A percentile compares a stretch with the other conserved stretches of the same genome.
Conservation (phyloP, 306 rosid genomes). For the Sicyos edulis region DNA sequence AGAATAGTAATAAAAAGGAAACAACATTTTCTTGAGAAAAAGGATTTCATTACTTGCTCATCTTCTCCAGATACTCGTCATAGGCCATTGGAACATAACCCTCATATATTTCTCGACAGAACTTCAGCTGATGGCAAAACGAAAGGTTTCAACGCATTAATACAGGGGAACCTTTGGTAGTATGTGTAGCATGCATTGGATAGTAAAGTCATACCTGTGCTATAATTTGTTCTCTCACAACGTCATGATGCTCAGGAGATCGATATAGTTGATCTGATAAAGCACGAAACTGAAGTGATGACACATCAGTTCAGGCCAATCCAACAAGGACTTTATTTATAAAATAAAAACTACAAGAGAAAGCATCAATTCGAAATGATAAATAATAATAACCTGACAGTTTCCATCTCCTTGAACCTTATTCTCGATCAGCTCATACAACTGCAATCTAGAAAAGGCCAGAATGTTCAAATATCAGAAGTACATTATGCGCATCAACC, state of each 20-base stretch:
- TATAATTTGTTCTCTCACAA: conserved; percentile 75
- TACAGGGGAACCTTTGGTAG: not conserved
- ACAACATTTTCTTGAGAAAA: not conserved
- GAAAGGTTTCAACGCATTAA: not conserved
- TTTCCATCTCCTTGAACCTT: conserved; percentile 93
- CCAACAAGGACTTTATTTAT: not conserved
- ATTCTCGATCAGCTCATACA: conserved; percentile 77
- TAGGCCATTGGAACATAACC: conserved; percentile 88
- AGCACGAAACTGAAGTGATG: conserved; percentile 74
- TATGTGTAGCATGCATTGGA: not conserved
- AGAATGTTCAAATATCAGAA: conserved; percentile 28
- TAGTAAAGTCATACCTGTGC: conserved; percentile 46
- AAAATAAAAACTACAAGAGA: not conserved
- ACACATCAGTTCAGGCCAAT: conserved; percentile 19
- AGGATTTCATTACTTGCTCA: conserved; percentile 54
- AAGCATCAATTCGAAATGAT: not conserved
- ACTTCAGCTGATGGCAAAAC: conserved; percentile 47
- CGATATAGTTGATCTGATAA: conserved; percentile 93
- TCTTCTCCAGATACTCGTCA: conserved; percentile 68
- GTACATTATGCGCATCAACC: too few species aligned
- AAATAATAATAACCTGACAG: conserved; percentile 73
- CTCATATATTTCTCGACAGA: conserved; percentile 43
- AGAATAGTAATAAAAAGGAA: not conserved
- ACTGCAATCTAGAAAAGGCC: conserved; percentile 49
- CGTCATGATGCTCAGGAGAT: conserved; percentile 68